Evolutionary conservation across 129 eudicot species (phyloP).

Genomic region (Escallonia herrerae): DNA sequence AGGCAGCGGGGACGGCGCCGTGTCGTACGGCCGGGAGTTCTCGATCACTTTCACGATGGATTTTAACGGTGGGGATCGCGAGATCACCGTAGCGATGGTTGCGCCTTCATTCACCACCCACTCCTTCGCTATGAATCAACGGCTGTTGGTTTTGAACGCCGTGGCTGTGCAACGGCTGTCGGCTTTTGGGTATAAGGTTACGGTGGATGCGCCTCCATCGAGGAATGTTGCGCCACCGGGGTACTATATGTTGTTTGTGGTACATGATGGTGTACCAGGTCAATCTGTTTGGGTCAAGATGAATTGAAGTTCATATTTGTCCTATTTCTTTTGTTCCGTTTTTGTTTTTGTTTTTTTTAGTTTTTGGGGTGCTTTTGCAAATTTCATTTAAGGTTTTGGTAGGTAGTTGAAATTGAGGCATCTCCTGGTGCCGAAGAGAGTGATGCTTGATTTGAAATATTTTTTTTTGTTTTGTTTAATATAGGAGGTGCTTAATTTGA

Average conservation of each 20-base stretch:
- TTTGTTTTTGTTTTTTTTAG: background rate
- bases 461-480: too few relatives aligned
- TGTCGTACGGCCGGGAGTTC: constrained; percentile 55
- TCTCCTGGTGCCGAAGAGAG: too few relatives aligned
- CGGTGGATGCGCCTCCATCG: constrained; percentile 53
- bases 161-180: constrained; percentile 24
- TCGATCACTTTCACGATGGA: constrained; percentile 28
- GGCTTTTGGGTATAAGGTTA: constrained; percentile 34
- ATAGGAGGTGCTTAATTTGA: too few relatives aligned
- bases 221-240: constrained; percentile 79
- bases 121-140: constrained; percentile 81
- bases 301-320: constrained; percentile 4
- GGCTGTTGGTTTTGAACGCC: constrained; percentile 43
- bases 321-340: background rate
- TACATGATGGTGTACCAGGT: constrained; percentile 64
- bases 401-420: too few relatives aligned
- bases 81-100: constrained; percentile 43
- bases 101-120: constrained; percentile 85
- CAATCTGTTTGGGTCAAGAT: constrained; percentile 58
- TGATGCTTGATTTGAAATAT: too few relatives aligned
- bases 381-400: too few relatives aligned
- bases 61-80: constrained; percentile 15
- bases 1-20: constrained; percentile 2
- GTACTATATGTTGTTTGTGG: constrained; percentile 87
- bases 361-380: background rate